Percentiles rank a stretch among this genome's conserved stretches.
Evolutionary conservation across 2,329 filamentous ascomycete genomes (phyloP).

Genomic region (Bretziella fagacearum): DNA sequence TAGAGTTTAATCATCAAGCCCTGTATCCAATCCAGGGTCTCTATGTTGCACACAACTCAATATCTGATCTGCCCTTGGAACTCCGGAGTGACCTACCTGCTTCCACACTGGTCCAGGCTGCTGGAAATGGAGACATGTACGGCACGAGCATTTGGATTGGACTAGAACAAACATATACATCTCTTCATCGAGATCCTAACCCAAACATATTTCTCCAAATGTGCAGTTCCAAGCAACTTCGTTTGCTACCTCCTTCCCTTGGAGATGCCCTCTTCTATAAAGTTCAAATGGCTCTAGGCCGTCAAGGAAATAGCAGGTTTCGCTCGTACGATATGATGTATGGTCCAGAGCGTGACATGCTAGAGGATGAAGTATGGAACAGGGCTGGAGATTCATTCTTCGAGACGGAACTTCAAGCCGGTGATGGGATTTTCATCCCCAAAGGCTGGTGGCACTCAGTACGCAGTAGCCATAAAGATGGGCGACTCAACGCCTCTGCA

Average conservation of each 20-base stretch:
- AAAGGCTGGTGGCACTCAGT: conserved; percentile 32
- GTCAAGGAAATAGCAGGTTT: conserved; percentile 31
- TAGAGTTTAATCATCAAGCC: conserved; percentile 28
- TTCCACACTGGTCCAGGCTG: conserved; percentile 43
- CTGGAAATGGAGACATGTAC: conserved; percentile 73
- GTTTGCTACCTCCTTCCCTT: conserved; percentile 47
- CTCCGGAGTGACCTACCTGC: conserved; percentile 51
- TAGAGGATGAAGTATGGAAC: conserved; percentile 58
- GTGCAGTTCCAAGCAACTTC: conserved; percentile 51
- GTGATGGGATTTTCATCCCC: conserved; percentile 27
- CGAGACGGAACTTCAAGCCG: conserved; percentile 42
- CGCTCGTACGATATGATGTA: conserved; percentile 85
- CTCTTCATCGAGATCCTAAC: conserved; percentile 83
- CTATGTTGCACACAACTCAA: conserved; percentile 71
- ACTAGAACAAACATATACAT: conserved; percentile 70
- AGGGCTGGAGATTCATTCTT: conserved; percentile 21
- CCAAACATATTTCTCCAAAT: conserved; percentile 84
- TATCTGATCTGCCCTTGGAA: conserved; percentile 46
- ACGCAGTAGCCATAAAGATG: conserved; percentile 23
- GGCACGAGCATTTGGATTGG: conserved; percentile 79
- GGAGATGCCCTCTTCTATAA: conserved; percentile 48
- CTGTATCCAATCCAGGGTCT: conserved; percentile 28
- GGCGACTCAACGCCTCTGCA: conserved; percentile 26
- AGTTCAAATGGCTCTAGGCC: conserved; percentile 28
- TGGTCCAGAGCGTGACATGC: conserved; percentile 46